Base-by-base conservation (phyloP, 73 alveolate species). In the Halteria grandinella region DNA sequence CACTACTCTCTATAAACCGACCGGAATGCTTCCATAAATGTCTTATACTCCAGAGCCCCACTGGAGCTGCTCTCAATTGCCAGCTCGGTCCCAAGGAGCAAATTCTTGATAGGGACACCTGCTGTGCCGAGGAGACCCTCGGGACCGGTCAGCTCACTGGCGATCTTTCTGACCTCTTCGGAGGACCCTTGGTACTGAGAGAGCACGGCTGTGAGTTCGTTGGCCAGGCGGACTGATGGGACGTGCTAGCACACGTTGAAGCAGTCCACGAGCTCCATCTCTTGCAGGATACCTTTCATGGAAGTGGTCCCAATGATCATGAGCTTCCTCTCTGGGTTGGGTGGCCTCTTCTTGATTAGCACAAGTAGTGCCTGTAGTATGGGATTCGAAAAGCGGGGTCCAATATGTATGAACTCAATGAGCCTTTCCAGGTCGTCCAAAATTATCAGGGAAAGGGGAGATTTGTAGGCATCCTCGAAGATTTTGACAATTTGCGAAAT, bases 401-500 rank as follows among this genome's bases (percentile, higher is more conserved):
- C 99, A 47, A 95, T 89, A 69, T 96, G 97, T 47, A 96, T 97
- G 84, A 87, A 98, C 79, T 98, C 99, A 60, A 98, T 90, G 39
- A 98, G 86, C 69, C 99, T 89, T 79, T 98, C 99, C 45, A 98
- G 73, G 78, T 97, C 97, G 89, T 98, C 99, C 31, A 98, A 92
- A 59, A 98, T 97, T 57, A 98, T 93, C 23, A 94, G 79, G 1
- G 98, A 90, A 47, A 91, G 90, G 33, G 97, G 97, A 24, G 98
- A 87, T 89, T 96, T 97, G 88, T 98, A 98, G 8, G 99, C 99
- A 83, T 97, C 99, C 59, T 97, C 99, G 70, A 98, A 97, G 76
- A 96, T 92, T 62, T 93, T 98, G 62, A 92, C 97, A 41, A 98
- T 95, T 50, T 93, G 80, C 7, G 91, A 59, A 40, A 93, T 83